phyloP scores from a whole-genome alignment of 495 filamentous ascomycete genomes.

The Hypomontagnella monticulosa region DNA sequence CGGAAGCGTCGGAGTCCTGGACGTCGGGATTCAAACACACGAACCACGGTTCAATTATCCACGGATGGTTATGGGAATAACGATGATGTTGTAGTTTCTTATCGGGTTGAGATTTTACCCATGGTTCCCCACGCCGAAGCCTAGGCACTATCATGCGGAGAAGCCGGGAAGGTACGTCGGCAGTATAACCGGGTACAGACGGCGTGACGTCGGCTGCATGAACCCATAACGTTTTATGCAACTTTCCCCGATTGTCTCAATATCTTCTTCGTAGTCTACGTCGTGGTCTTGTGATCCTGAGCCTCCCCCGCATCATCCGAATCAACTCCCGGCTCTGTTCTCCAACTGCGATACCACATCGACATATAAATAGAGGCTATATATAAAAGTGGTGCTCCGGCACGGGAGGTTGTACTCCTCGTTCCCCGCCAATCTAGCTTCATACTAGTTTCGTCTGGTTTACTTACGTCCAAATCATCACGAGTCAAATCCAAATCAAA shows the following conservation, averaged over 20 bases:
- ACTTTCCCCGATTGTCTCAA: slow-evolving; percentile 16
- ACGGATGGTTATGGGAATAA: no score
- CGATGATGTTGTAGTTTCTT: no score
- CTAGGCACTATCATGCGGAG: slow-evolving; percentile 28
- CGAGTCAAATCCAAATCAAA: no score
- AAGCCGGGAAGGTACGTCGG: slow-evolving; percentile 23
- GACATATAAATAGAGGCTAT: not conserved
- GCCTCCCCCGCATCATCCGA: slow-evolving; percentile 3
- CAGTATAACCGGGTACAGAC: slow-evolving; percentile 14
- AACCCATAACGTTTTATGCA: slow-evolving; percentile 12
- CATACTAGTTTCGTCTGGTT: no score
- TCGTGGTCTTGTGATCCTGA: no score
- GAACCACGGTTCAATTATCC: no score
- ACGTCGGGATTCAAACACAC: no score
- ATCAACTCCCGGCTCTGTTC: not conserved
- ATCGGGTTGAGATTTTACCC: no score
- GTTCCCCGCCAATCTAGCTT: not conserved
- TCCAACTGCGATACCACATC: not conserved
- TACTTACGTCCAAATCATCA: no score
- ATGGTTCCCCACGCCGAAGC: not conserved
- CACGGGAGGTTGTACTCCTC: no score
- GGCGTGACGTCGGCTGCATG: slow-evolving; percentile 10
- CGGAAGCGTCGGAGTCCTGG: not conserved
- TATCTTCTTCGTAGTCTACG: not conserved
- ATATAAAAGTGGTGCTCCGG: no score